phyloP scores from a whole-genome alignment of 352 stramenopile species.

The Pythium myriotylum region DNA sequence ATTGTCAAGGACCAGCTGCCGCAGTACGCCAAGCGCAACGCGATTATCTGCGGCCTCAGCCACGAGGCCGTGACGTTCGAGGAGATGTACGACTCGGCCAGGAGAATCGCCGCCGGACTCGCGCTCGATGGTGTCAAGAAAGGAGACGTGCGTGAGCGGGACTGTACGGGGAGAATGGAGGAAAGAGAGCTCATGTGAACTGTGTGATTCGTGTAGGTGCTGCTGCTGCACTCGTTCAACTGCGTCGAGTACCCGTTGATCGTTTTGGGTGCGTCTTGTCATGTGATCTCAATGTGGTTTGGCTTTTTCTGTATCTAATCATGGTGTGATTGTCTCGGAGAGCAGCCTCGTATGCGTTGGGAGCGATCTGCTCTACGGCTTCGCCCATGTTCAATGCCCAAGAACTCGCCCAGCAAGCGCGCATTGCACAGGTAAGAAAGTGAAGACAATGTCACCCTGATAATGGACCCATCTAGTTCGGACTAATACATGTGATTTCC shows the following conservation, averaged over 20 bases:
- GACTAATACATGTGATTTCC: not conserved
- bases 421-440: conserved; percentile 37
- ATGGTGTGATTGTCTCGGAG: not conserved
- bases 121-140: conserved; percentile 49
- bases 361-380: conserved; percentile 53
- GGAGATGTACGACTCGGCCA: conserved; percentile 42
- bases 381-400: conserved; percentile 54
- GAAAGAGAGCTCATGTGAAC: too few species aligned
- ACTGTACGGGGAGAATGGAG: too few species aligned
- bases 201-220: too few species aligned
- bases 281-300: not conserved
- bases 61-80: conserved; percentile 52
- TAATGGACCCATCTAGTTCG: too few species aligned
- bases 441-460: not conserved
- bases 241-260: conserved; percentile 62
- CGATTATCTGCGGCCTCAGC: conserved; percentile 63
- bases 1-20: conserved; percentile 42
- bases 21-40: conserved; percentile 43
- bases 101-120: conserved; percentile 50
- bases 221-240: conserved; percentile 70
- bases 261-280: conserved; percentile 40
- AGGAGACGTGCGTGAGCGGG: conserved; percentile 52
- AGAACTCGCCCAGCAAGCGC: conserved; percentile 55
- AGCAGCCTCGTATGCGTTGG: conserved; percentile 49
- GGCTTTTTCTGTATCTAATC: not conserved